Percentiles rank a stretch among this genome's conserved stretches.
Conservation (phyloP, 2,329 filamentous ascomycete species). For the Diaporthe ampelina region DNA sequence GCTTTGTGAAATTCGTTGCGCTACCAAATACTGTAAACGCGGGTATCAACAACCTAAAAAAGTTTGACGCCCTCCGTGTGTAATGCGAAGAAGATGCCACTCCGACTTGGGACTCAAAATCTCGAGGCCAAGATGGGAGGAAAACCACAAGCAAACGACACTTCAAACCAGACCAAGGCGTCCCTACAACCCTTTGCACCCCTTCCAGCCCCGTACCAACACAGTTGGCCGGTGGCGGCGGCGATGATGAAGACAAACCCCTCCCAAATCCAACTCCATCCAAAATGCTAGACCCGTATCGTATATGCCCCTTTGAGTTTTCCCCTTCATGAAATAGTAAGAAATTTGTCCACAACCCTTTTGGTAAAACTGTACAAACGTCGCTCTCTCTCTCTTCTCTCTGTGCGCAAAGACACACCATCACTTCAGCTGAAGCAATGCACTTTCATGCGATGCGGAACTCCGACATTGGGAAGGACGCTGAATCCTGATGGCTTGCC, state of each 20-base stretch:
- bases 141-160: neutral
- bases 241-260: conserved; percentile 8
- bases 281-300: conserved; percentile 27
- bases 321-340: neutral
- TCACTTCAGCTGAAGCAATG: neutral
- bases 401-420: neutral
- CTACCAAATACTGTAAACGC: conserved; percentile 34
- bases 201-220: conserved; percentile 7
- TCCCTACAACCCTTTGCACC: neutral
- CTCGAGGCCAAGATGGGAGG: neutral
- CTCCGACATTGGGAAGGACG: neutral
- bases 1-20: conserved; percentile 11
- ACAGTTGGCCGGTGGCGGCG: conserved; percentile 8
- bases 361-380: neutral
- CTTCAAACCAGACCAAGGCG: neutral
- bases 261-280: conserved; percentile 20
- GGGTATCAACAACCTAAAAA: conserved; percentile 39
- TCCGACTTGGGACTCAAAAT: neutral
- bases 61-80: conserved; percentile 37
- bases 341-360: neutral
- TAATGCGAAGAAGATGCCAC: conserved; percentile 29
- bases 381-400: neutral
- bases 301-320: conserved; percentile 13
- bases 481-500: neutral
- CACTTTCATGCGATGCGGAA: conserved; percentile 10